Evolutionary conservation across 805 yeast species (phyloP).

Genomic region (Phaffomyces opuntiae): DNA sequence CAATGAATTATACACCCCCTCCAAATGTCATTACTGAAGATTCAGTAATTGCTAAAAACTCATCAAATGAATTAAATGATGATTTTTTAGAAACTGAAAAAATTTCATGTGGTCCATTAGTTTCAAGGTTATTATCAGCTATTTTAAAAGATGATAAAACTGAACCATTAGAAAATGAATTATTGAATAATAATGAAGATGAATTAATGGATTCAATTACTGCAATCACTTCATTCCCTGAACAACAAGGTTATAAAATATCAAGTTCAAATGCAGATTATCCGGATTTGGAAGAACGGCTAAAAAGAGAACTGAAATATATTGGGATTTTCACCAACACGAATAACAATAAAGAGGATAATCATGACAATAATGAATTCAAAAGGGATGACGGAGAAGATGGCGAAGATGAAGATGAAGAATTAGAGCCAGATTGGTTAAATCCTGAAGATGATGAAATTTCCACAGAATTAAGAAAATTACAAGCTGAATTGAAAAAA

Average conservation of each 20-base stretch:
- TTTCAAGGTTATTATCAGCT: slow-evolving; percentile 78
- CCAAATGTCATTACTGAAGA: slow-evolving; percentile 37
- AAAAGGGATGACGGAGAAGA: slow-evolving; percentile 13
- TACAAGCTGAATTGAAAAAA: slow-evolving; percentile 62
- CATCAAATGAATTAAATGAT: slow-evolving; percentile 51
- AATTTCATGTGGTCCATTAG: slow-evolving; percentile 85
- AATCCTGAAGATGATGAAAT: slow-evolving; percentile 90
- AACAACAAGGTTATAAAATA: slow-evolving; percentile 42
- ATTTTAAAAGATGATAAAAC: slow-evolving; percentile 41
- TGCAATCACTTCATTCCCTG: slow-evolving; percentile 27
- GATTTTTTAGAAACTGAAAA: slow-evolving; percentile 62
- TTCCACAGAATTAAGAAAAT: slow-evolving; percentile 67
- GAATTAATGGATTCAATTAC: slow-evolving; percentile 20
- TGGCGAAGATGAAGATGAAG: slow-evolving; percentile 14
- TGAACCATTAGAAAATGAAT: slow-evolving; percentile 11
- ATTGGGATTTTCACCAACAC: slow-evolving; percentile 80
- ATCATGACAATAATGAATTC: slow-evolving; percentile 15
- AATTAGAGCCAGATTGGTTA: slow-evolving; percentile 51
- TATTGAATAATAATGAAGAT: slow-evolving; percentile 15
- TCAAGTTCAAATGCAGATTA: slow-evolving; percentile 53
- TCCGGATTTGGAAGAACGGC: slow-evolving; percentile 74
- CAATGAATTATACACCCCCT: slow-evolving; percentile 42
- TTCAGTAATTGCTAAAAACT: slow-evolving; percentile 46
- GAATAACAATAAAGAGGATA: slow-evolving; percentile 15
- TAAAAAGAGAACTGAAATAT: slow-evolving; percentile 80